These are phyloP conservation scores for Isabelozyma gotoi DNA, from an alignment of 805 yeast species.

Conservation along the genomic window DNA sequence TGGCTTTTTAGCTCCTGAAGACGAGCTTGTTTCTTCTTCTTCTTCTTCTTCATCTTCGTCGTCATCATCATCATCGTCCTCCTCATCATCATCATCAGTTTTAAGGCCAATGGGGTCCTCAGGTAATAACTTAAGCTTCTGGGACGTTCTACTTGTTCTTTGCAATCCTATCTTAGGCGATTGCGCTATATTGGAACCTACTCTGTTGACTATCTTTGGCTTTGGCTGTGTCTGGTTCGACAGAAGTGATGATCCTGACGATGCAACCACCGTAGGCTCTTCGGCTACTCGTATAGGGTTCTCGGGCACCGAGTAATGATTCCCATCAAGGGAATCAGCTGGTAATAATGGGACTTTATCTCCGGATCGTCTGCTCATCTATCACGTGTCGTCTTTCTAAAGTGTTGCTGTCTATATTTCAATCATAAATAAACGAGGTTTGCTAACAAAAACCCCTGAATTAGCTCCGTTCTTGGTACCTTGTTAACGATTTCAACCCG, in stretches of 20 bases:
- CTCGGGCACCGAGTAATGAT: neutral
- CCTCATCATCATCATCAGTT: slow-evolving; percentile 25
- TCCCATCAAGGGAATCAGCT: neutral
- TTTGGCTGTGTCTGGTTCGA: slow-evolving; percentile 8
- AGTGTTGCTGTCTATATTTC: neutral
- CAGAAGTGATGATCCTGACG: neutral
- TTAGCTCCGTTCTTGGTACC: too few relatives aligned
- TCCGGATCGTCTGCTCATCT: neutral
- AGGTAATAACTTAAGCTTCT: slow-evolving; percentile 70
- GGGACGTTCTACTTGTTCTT: slow-evolving; percentile 71
- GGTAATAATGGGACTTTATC: neutral
- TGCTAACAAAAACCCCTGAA: too few relatives aligned
- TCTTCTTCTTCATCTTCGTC: slow-evolving; percentile 23
- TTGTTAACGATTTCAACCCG: too few relatives aligned
- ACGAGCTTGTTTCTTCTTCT: neutral
- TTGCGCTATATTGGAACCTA: slow-evolving; percentile 28
- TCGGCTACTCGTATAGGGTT: slow-evolving; percentile 1
- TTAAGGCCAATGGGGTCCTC: slow-evolving; percentile 20
- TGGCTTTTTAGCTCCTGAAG: neutral
- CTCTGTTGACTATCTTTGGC: slow-evolving; percentile 16
- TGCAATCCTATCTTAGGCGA: slow-evolving; percentile 64
- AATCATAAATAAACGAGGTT: too few relatives aligned
- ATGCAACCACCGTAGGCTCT: neutral
- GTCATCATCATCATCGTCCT: slow-evolving; percentile 33
- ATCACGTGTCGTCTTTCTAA: too few relatives aligned